Evolutionary conservation across 2,329 filamentous ascomycete genomes (phyloP).

Genomic region (Blastomyces gilchristii): DNA sequence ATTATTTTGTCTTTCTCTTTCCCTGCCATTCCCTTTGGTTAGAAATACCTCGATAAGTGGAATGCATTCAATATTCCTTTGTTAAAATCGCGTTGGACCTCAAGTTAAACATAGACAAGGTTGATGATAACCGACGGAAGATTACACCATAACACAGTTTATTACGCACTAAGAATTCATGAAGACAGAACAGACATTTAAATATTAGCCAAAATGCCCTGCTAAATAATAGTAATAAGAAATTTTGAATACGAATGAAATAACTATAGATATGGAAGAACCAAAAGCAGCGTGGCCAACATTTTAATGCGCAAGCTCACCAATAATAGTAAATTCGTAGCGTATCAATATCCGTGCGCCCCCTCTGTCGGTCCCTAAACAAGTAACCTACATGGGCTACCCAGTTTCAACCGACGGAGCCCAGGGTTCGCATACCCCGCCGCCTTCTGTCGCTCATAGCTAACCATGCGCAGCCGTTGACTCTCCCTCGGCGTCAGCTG

Average conservation of each 20-base stretch:
- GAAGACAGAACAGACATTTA: not conserved
- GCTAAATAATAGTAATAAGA: not conserved
- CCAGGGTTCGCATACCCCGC: conserved; percentile 38
- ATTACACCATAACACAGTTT: not conserved
- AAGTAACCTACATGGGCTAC: not conserved
- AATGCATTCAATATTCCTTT: not conserved
- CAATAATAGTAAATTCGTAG: too few relatives aligned
- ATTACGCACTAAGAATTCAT: not conserved
- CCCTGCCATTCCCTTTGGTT: not conserved
- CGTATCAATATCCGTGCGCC: too few relatives aligned
- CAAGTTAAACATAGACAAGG: not conserved
- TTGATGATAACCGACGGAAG: not conserved
- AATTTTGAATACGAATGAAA: not conserved
- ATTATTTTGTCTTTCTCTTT: not conserved
- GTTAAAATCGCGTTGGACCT: not conserved
- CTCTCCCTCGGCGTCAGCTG: conserved; percentile 45
- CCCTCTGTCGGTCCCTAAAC: too few relatives aligned
- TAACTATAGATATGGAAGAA: not conserved
- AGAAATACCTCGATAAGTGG: not conserved
- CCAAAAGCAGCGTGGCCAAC: not conserved
- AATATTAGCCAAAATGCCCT: not conserved
- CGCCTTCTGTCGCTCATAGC: conserved; percentile 47
- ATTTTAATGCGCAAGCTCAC: too few relatives aligned
- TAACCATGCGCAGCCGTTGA: conserved; percentile 45
- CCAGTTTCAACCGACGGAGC: not conserved